Percentiles rank a stretch among this genome's conserved stretches.
Evolutionary conservation across 306 rosid genomes (phyloP).

Genomic region (Sechiopsis laciniata): DNA sequence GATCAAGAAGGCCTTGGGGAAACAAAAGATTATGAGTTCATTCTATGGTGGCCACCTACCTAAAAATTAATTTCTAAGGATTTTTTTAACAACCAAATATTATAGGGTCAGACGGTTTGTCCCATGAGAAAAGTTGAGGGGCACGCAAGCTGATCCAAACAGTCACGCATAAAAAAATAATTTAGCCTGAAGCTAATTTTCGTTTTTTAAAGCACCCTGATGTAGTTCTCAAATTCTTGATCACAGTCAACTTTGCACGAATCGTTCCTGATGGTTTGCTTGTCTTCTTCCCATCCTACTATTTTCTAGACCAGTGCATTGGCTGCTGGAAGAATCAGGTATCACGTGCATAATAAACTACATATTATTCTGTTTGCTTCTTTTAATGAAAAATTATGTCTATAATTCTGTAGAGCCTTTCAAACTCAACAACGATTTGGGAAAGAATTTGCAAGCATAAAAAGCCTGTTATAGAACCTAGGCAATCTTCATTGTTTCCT

Average conservation of each 20-base stretch:
- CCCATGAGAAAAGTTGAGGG: too few species aligned
- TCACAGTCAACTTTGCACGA: slow-evolving; percentile 87
- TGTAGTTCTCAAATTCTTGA: slow-evolving; percentile 27
- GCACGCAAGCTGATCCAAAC: too few species aligned
- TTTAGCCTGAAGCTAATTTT: neutral
- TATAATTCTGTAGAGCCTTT: slow-evolving; percentile 48
- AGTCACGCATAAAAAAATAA: too few species aligned
- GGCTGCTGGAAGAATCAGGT: slow-evolving; percentile 77
- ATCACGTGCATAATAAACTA: slow-evolving; percentile 25
- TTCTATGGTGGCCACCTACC: too few species aligned
- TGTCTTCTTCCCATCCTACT: slow-evolving; percentile 92
- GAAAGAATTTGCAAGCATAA: slow-evolving; percentile 85
- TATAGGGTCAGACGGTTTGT: too few species aligned
- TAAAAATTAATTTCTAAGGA: too few species aligned
- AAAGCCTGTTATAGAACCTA: slow-evolving; percentile 91
- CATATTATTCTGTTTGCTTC: slow-evolving; percentile 24
- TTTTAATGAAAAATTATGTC: slow-evolving; percentile 21
- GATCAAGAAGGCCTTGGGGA: too few species aligned
- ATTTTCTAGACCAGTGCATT: slow-evolving; percentile 80
- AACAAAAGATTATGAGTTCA: too few species aligned
- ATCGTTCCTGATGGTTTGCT: slow-evolving; percentile 94
- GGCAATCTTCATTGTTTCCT: slow-evolving; percentile 77
- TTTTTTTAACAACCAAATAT: too few species aligned
- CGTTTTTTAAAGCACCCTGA: slow-evolving; percentile 3
- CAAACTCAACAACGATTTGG: slow-evolving; percentile 74